Percentiles rank a stretch among this genome's conserved stretches.
Conservation (phyloP, 257 asterid species). For the Solanum pimpinellifolium region DNA sequence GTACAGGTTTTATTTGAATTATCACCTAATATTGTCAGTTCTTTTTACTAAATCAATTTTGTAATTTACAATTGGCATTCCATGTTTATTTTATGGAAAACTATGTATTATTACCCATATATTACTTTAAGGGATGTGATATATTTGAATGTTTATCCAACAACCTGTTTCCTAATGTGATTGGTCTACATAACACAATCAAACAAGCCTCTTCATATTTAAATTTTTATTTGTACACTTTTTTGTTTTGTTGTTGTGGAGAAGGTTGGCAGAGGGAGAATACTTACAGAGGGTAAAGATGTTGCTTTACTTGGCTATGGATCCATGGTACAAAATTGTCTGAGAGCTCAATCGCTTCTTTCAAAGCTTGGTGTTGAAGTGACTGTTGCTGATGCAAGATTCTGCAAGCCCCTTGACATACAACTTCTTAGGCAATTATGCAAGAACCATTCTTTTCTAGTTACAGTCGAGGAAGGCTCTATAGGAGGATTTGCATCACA, state of each 20-base stretch:
- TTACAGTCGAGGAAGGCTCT: slow-evolving; percentile 84
- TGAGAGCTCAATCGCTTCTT: slow-evolving; percentile 72
- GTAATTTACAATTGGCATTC: background rate
- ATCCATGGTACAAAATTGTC: slow-evolving; percentile 79
- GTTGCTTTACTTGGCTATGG: slow-evolving; percentile 78
- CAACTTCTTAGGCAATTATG: slow-evolving; percentile 47
- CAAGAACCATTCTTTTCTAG: slow-evolving; percentile 46
- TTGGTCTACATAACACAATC: background rate
- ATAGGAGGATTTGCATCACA: slow-evolving; percentile 86
- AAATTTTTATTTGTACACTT: background rate
- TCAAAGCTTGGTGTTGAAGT: slow-evolving; percentile 52
- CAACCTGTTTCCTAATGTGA: background rate
- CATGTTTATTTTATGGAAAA: background rate
- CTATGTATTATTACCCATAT: background rate
- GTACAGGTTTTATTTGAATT: background rate
- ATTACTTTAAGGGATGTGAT: background rate
- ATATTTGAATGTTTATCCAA: background rate
- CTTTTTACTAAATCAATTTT: background rate
- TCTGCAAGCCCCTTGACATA: slow-evolving; percentile 86
- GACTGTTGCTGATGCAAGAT: slow-evolving; percentile 92
- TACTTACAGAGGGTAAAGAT: slow-evolving; percentile 60
- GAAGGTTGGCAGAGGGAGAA: slow-evolving; percentile 70
- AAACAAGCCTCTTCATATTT: background rate
- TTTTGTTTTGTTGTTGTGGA: background rate
- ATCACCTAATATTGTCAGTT: background rate